Conservation (phyloP, 176 grass and related monocot genomes). For the Carex myosuroides region DNA sequence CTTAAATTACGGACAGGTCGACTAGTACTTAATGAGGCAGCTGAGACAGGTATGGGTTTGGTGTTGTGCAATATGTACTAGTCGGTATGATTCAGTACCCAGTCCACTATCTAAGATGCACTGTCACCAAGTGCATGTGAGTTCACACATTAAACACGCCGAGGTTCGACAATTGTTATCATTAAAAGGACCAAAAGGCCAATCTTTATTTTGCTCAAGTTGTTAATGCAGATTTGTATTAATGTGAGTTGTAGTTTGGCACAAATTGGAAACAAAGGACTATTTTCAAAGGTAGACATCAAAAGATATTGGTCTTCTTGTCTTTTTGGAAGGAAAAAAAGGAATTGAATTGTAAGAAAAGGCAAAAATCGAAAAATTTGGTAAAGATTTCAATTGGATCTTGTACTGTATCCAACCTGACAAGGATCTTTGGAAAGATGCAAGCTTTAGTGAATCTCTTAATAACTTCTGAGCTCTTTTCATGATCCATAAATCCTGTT, state of each 20-base stretch:
- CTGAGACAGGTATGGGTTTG: neutral
- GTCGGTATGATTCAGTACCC: neutral
- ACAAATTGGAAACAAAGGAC: neutral
- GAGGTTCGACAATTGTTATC: neutral
- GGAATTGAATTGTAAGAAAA: neutral
- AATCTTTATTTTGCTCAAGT: neutral
- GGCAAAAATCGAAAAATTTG: constrained; percentile 9
- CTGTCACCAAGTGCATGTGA: neutral
- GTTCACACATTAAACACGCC: neutral
- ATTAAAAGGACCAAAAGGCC: neutral
- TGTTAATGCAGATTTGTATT: neutral
- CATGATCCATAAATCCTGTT: neutral
- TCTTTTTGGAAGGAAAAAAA: neutral
- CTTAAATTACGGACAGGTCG: neutral
- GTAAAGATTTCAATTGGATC: constrained; percentile 11
- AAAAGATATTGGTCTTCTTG: neutral
- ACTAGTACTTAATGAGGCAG: too few species aligned
- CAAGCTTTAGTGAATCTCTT: neutral
- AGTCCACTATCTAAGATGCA: neutral
- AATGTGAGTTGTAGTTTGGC: neutral
- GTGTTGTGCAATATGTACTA: neutral
- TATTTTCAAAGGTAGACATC: neutral
- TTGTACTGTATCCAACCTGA: neutral
- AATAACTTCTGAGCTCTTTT: neutral
- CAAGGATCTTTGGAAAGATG: constrained; percentile 7